These are phyloP conservation scores for Candida adriatica DNA, from an alignment of 805 yeast species.

Conservation along the genomic window DNA sequence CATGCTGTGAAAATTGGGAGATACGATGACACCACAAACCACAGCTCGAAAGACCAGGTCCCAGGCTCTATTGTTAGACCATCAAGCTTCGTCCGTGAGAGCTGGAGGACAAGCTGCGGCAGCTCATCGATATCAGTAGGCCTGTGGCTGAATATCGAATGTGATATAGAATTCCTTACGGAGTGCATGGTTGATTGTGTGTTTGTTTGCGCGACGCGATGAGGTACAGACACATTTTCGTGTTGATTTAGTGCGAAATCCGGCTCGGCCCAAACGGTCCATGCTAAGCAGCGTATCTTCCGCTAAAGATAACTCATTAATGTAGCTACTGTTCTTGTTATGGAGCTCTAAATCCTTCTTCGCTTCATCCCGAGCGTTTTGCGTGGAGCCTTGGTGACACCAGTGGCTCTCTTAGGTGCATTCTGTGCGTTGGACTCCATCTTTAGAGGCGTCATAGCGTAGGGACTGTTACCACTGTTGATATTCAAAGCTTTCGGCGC, in stretches of 20 bases:
- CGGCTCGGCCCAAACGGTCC: too few species aligned
- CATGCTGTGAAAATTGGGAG: constrained; percentile 76
- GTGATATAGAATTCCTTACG: too few species aligned
- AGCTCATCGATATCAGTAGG: constrained; percentile 10
- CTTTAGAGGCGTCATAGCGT: too few species aligned
- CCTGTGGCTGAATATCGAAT: too few species aligned
- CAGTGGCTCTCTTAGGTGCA: too few species aligned
- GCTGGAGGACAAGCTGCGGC: constrained; percentile 13
- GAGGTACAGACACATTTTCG: too few species aligned
- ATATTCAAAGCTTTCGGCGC: constrained; percentile 5
- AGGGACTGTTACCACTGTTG: neutral
- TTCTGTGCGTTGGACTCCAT: too few species aligned
- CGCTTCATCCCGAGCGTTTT: constrained; percentile 3
- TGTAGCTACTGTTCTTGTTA: neutral
- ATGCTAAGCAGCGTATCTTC: too few species aligned
- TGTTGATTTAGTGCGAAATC: too few species aligned
- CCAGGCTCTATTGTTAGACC: constrained; percentile 15
- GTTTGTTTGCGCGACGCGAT: too few species aligned
- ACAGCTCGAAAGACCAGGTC: constrained; percentile 24
- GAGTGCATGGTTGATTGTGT: too few species aligned
- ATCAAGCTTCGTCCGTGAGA: constrained; percentile 13
- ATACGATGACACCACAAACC: constrained; percentile 64
- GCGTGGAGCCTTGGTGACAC: neutral
- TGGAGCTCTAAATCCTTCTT: constrained; percentile 1
- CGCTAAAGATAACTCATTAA: too few species aligned